Evolutionary conservation across 805 yeast species (phyloP), one percentile per base, ranked within the genome.

Genomic region (Myxozyma neglecta): DNA sequence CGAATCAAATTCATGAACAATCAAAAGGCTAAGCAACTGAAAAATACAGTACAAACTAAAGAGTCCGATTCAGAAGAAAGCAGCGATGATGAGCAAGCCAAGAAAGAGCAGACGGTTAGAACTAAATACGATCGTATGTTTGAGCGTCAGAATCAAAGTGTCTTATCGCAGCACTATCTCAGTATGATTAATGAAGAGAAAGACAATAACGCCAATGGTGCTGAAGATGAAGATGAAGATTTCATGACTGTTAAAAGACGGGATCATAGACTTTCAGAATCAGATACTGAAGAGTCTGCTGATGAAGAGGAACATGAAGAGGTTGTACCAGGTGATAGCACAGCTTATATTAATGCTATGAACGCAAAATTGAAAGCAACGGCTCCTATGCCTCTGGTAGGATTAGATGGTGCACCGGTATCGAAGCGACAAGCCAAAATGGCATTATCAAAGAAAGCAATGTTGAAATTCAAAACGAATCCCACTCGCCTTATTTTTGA

Each of bases 71-170:
- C 74, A 0, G 68, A 58, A 13, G 71, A 83, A 0, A 81, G 82
- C 66, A 88, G 84, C 7, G 87, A 88, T 59, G 96, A 93, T 59
- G 90, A 84, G 46, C 65, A 77, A 42, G 53, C 47, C 63, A 59
- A 51, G 67, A 70, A 61, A 67, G 79, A 72, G 58, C 72, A 74
- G 63, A 81, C 82, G 68, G 87, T 85, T 1, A 83, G 91, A 70
- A 94, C 97, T 14, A 93, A 89, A 74, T 90, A 90, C 72, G 99
- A 94, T 74, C 84, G 92, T 65, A 92, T 94, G 96, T 94, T 94
- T 76, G 96, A 90, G 73, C 84, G 99, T 73, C 82, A 89, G 73
- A 94, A 94, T 74, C 98, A 94, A 77, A 88, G 88, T 56, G 96
- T 94, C 18, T 79, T 94, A 56, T 87, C 96, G 53, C 94, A 92